Evolutionary conservation across 2,329 filamentous ascomycete genomes (phyloP).

Genomic region (Fusarium brachygibbosum): DNA sequence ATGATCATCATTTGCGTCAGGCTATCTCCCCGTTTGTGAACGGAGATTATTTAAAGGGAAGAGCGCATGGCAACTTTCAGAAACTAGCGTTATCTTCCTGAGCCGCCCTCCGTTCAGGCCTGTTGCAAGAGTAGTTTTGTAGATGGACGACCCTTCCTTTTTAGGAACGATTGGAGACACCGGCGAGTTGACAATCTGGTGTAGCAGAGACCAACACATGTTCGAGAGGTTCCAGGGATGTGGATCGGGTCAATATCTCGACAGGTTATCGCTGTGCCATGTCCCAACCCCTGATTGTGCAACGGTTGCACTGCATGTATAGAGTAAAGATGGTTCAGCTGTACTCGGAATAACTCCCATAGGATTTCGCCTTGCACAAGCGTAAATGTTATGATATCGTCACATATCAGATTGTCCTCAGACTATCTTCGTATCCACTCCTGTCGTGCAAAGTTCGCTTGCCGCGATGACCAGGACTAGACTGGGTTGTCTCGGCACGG

Average conservation of each 20-base stretch:
- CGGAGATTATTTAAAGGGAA: slow-evolving; percentile 30
- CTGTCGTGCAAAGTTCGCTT: slow-evolving; percentile 26
- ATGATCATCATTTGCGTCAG: slow-evolving; percentile 5
- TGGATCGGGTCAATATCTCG: slow-evolving; percentile 32
- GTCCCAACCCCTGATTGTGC: slow-evolving; percentile 32
- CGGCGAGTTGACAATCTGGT: not conserved
- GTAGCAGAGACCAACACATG: not conserved
- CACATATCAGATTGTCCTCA: slow-evolving; percentile 14
- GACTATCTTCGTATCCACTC: slow-evolving; percentile 18
- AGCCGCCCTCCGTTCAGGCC: slow-evolving; percentile 3
- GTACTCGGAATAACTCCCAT: slow-evolving; percentile 1
- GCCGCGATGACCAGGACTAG: slow-evolving; percentile 3
- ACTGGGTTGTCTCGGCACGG: slow-evolving; percentile 32
- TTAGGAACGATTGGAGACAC: not conserved
- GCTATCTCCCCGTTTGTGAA: slow-evolving; percentile 23
- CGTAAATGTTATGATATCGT: slow-evolving; percentile 7
- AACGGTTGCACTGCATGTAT: slow-evolving; percentile 31
- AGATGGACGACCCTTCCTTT: not conserved
- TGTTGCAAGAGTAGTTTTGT: slow-evolving; percentile 3
- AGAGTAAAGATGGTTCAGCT: slow-evolving; percentile 16
- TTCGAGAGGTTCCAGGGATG: slow-evolving; percentile 32
- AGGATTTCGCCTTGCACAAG: slow-evolving; percentile 3
- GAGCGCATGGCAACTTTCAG: slow-evolving; percentile 8
- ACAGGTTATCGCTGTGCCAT: slow-evolving; percentile 6
- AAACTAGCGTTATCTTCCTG: slow-evolving; percentile 22